Percentiles rank a stretch among this genome's conserved stretches.
These are phyloP conservation scores for Datisca glomerata DNA, from an alignment of 306 rosid genomes.

Conservation along the genomic window DNA sequence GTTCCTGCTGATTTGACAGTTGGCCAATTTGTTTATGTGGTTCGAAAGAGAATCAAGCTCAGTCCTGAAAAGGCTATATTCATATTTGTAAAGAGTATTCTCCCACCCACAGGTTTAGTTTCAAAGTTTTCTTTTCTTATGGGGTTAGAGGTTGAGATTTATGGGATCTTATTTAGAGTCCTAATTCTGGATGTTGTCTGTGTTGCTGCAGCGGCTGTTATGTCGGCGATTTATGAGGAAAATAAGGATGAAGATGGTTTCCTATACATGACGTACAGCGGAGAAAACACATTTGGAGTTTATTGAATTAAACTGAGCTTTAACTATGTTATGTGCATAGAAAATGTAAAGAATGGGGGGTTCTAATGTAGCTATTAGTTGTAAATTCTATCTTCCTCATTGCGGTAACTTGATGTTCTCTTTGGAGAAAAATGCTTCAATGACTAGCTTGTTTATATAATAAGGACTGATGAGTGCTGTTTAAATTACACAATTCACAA, in stretches of 20 bases:
- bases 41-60: conserved; percentile 41
- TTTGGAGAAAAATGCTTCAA: neutral
- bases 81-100: conserved; percentile 34
- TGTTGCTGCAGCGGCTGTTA: conserved; percentile 30
- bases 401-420: conserved; percentile 1
- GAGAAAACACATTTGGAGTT: conserved; percentile 41
- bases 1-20: conserved; percentile 47
- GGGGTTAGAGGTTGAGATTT: too few species aligned
- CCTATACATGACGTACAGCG: conserved; percentile 41
- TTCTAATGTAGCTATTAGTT: conserved; percentile 14
- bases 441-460: neutral
- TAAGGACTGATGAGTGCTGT: too few species aligned
- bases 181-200: neutral
- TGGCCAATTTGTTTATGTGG: conserved; percentile 46
- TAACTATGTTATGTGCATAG: conserved; percentile 24
- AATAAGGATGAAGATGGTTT: conserved; percentile 51
- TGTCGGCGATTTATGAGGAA: conserved; percentile 37
- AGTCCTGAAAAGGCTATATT: conserved; percentile 44
- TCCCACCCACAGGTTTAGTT: conserved; percentile 42
- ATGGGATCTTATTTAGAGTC: too few species aligned
- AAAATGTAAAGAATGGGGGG: conserved; percentile 8
- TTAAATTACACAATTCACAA: too few species aligned
- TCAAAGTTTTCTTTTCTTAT: too few species aligned
- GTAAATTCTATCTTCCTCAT: conserved; percentile 18
- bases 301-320: conserved; percentile 14